Percentiles rank a stretch among this genome's conserved stretches.
These are phyloP conservation scores for Penicillium desertorum DNA, from an alignment of 495 filamentous ascomycete genomes.

Conservation along the genomic window DNA sequence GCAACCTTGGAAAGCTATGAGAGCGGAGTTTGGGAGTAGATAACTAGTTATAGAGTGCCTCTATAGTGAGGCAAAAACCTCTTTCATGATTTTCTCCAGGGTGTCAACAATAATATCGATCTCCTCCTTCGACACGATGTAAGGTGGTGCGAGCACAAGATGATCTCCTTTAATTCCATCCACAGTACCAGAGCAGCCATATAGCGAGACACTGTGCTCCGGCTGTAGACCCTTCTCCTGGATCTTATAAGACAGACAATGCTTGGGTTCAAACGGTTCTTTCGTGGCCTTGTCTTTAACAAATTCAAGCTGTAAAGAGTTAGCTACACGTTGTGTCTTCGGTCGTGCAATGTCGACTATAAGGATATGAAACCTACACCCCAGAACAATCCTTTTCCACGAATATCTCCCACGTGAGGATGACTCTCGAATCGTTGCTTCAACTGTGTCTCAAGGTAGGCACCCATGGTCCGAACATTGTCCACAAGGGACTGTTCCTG, in stretches of 20 bases:
- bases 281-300: constrained; percentile 57
- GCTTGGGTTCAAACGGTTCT: constrained; percentile 47
- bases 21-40: background rate
- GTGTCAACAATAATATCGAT: constrained; percentile 58
- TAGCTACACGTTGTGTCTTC: background rate
- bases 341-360: background rate
- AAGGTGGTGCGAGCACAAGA: constrained; percentile 72
- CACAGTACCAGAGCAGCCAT: constrained; percentile 65
- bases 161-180: constrained; percentile 73
- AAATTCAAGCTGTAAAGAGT: constrained; percentile 51
- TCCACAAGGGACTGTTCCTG: constrained; percentile 46
- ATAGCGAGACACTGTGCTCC: constrained; percentile 63
- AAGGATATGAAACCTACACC: constrained; percentile 39
- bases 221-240: constrained; percentile 52
- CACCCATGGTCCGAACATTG: constrained; percentile 50
- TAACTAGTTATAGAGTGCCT: background rate
- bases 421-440: constrained; percentile 34
- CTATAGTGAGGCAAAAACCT: constrained; percentile 32
- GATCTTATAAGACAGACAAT: constrained; percentile 45
- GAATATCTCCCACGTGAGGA: constrained; percentile 55
- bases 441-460: constrained; percentile 41
- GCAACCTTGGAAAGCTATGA: background rate
- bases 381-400: constrained; percentile 58
- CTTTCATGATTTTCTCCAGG: constrained; percentile 36
- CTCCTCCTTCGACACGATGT: constrained; percentile 62